phyloP scores from a whole-genome alignment of 2,329 filamentous ascomycete genomes.

The Phialophora macrospora region DNA sequence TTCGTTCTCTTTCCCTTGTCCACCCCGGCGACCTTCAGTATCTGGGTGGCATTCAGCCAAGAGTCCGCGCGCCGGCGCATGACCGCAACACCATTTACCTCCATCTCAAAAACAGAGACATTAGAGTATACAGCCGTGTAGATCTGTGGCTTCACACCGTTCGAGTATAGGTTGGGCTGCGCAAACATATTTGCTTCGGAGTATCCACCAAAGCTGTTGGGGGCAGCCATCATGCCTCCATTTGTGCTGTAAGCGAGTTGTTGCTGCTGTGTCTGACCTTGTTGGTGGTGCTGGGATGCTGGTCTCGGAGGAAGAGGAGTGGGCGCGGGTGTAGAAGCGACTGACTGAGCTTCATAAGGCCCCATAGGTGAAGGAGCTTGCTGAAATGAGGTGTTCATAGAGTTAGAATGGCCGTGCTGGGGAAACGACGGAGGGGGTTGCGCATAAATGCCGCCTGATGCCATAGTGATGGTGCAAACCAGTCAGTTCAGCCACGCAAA shows the following conservation, averaged over 20 bases:
- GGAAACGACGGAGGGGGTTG: constrained; percentile 39
- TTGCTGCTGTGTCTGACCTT: constrained; percentile 49
- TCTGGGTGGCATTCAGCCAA: constrained; percentile 98
- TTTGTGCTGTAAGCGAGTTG: constrained; percentile 36
- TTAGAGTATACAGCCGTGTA: constrained; percentile 84
- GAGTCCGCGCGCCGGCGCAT: constrained; percentile 95
- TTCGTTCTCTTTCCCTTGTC: constrained; percentile 98
- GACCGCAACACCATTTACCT: constrained; percentile 87
- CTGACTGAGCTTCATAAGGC: constrained; percentile 53
- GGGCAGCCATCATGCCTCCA: constrained; percentile 43
- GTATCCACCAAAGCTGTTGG: constrained; percentile 47
- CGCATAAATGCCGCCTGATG: constrained; percentile 36
- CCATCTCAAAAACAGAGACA: constrained; percentile 98
- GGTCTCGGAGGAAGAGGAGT: constrained; percentile 50
- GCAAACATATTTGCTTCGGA: constrained; percentile 50
- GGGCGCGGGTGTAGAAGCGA: constrained; percentile 52
- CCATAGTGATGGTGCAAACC: constrained; percentile 24
- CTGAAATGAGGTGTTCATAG: constrained; percentile 43
- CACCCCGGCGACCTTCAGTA: constrained; percentile 94
- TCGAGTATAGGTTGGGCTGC: constrained; percentile 35
- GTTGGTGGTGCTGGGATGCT: constrained; percentile 46
- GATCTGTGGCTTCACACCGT: constrained; percentile 49
- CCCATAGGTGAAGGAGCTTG: constrained; percentile 47
- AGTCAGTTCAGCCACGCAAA: not conserved
- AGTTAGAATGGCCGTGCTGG: constrained; percentile 38